Base-by-base conservation (phyloP, 1,139 yeast species). In the Lodderomyces oxycetoniae region DNA sequence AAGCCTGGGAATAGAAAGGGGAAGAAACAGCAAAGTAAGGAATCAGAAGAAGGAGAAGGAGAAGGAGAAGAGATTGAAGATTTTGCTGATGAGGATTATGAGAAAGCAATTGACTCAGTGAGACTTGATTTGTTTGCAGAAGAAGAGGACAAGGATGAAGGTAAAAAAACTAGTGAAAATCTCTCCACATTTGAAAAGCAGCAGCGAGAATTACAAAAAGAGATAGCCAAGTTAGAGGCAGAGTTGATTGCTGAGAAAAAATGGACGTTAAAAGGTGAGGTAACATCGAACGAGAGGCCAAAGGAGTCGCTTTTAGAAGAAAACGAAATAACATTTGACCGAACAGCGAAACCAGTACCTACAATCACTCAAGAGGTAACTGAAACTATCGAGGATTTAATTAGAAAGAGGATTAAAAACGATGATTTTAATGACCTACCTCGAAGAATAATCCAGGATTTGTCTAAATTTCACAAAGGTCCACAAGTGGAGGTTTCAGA, bases 221-320 rank as follows among this genome's bases (percentile, higher is more conserved):
- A 91, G 57, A 91, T 91, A 42, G 74, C 74, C 26, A 70, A 74
- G 47, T 67, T 88, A 34, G 98, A 91, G 59, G 77, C 79, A 24
- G 97, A 89, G 53, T 80, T 93, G 19, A 79, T 91, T 17, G 91
- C 88, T 2, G 91, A 84, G 41, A 91, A 91, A 64, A 80, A 80
- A 50, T 91, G 98, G 98, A 79, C 95, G 6, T 72, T 89, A 72
- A 83, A 80, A 53, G 98, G 98, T 58, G 98, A 91, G 60, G 88
- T 87, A 2, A 73, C 75, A 34, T 85, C 89, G 1, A 75, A 71
- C 43, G 86, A 82, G 46, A 74, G 98, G 52, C 95, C 95, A 3
- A 66, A 69, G 32, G 96, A 91, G 59, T 82, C 97, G 1, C 65
- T 91, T 25, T 53, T 68, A 39, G 68, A 63, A 37, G 72, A 67